Conservation (phyloP, 2,329 filamentous ascomycete genomes). For the Chrysosphaeria jannelii region DNA sequence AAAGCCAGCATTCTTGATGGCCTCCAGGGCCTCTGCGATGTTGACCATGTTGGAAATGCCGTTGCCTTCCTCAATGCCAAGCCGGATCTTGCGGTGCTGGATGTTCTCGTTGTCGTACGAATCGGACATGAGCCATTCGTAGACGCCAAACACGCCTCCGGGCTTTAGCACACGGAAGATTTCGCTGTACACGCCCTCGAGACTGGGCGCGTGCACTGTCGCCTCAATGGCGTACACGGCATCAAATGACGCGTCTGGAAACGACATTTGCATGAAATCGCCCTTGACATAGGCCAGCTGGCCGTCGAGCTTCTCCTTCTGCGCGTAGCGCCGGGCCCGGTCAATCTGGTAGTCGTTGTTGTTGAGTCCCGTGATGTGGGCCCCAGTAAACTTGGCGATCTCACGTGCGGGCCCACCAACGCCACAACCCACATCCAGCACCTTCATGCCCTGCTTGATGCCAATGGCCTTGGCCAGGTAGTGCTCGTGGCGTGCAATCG, state of each 20-base stretch:
- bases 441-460: constrained; percentile 61
- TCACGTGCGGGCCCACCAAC: constrained; percentile 85
- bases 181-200: constrained; percentile 78
- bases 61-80: constrained; percentile 84
- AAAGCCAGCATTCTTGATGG: constrained; percentile 72
- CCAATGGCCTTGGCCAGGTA: constrained; percentile 79
- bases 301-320: constrained; percentile 48
- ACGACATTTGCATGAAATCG: constrained; percentile 98
- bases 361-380: constrained; percentile 74
- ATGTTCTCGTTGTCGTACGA: constrained; percentile 72
- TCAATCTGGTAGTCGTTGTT: constrained; percentile 99
- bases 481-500: constrained; percentile 89
- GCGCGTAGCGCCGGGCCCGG: constrained; percentile 61
- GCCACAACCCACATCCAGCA: constrained; percentile 89
- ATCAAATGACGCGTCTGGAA: constrained; percentile 75
- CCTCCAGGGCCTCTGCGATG: constrained; percentile 47
- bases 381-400: constrained; percentile 84
- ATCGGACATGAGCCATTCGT: constrained; percentile 98
- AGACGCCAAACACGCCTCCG: constrained; percentile 82
- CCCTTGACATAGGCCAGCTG: constrained; percentile 78
- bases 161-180: constrained; percentile 92
- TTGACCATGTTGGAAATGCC: constrained; percentile 87
- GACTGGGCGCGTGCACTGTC: constrained; percentile 72
- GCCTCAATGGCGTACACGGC: constrained; percentile 94
- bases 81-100: constrained; percentile 63